Conservation (phyloP, 2,329 filamentous ascomycete species). For the Alternaria arbusti region DNA sequence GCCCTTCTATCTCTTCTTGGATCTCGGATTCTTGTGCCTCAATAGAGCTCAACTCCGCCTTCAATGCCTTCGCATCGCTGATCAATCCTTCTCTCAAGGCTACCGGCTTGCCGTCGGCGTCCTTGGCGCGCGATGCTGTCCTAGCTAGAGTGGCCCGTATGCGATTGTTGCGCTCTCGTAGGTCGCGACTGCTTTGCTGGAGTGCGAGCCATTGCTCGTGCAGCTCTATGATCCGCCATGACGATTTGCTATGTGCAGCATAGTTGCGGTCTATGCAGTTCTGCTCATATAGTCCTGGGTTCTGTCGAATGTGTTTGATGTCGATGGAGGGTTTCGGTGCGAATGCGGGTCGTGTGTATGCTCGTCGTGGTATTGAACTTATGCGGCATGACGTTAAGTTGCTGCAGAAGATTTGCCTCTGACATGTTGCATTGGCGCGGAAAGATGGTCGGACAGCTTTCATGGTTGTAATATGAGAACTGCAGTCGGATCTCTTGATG, state of each 20-base stretch:
- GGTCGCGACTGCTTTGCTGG: conserved; percentile 64
- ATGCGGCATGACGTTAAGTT: conserved; percentile 1
- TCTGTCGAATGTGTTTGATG: conserved; percentile 87
- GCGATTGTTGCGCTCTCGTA: conserved; percentile 71
- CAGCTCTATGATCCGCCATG: conserved; percentile 60
- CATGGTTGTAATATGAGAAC: conserved; percentile 2
- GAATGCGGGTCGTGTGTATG: conserved; percentile 65
- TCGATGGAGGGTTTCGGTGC: conserved; percentile 83
- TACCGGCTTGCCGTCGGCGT: conserved; percentile 42
- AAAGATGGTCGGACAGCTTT: conserved; percentile 23
- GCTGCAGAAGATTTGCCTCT: conserved; percentile 9
- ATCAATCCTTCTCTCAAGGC: conserved; percentile 61
- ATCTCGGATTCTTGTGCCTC: conserved; percentile 68
- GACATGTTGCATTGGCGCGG: conserved; percentile 19
- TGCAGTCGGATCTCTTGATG: background rate
- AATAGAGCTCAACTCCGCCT: conserved; percentile 65
- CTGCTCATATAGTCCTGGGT: conserved; percentile 77
- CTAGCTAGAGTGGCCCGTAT: conserved; percentile 63
- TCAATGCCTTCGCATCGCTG: conserved; percentile 68
- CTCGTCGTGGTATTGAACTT: conserved; percentile 49
- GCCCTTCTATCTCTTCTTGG: conserved; percentile 69
- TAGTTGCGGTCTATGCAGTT: conserved; percentile 92
- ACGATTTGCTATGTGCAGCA: conserved; percentile 58
- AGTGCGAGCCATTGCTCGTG: conserved; percentile 55
- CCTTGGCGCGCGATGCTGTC: conserved; percentile 36